Conservation (phyloP, 1,284 basidiomycete species). For the Hypsizygus ulmarius region DNA sequence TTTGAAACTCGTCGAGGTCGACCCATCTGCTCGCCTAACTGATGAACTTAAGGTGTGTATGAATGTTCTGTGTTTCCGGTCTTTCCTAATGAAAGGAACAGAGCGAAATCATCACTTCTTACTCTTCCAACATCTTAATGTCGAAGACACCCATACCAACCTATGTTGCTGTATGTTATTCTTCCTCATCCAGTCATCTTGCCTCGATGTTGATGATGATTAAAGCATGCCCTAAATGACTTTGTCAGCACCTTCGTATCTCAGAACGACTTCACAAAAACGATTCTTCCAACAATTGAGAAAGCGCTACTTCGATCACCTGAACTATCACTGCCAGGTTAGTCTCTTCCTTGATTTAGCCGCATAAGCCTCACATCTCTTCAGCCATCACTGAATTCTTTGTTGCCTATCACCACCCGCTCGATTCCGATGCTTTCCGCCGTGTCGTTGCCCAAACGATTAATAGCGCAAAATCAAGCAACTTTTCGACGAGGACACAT, state of each 20-base stretch:
- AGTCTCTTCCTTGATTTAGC: neutral
- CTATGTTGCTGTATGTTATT: slow-evolving; percentile 46
- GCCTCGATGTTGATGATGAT: slow-evolving; percentile 5
- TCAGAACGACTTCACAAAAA: slow-evolving; percentile 46
- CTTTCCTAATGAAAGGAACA: slow-evolving; percentile 23
- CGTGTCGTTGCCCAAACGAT: slow-evolving; percentile 66
- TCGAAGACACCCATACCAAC: slow-evolving; percentile 50
- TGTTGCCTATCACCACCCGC: slow-evolving; percentile 49
- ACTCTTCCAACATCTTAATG: slow-evolving; percentile 52
- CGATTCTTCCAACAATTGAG: slow-evolving; percentile 65
- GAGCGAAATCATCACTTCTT: slow-evolving; percentile 53
- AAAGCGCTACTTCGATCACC: slow-evolving; percentile 74
- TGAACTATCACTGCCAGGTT: slow-evolving; percentile 60
- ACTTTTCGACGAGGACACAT: slow-evolving; percentile 58
- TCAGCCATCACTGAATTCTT: slow-evolving; percentile 59
- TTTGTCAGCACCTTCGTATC: slow-evolving; percentile 57
- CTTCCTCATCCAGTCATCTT: neutral
- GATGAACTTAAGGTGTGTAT: slow-evolving; percentile 42
- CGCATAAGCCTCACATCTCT: slow-evolving; percentile 9
- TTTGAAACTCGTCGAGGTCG: slow-evolving; percentile 51
- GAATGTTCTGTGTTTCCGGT: neutral
- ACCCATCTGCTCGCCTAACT: slow-evolving; percentile 39
- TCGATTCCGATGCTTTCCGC: slow-evolving; percentile 55
- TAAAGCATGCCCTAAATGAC: slow-evolving; percentile 52
- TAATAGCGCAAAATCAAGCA: slow-evolving; percentile 77